Evolutionary conservation across 805 yeast genomes (phyloP), one percentile per base, ranked within the genome.

Genomic region (Kurtzmaniella cleridarum): DNA sequence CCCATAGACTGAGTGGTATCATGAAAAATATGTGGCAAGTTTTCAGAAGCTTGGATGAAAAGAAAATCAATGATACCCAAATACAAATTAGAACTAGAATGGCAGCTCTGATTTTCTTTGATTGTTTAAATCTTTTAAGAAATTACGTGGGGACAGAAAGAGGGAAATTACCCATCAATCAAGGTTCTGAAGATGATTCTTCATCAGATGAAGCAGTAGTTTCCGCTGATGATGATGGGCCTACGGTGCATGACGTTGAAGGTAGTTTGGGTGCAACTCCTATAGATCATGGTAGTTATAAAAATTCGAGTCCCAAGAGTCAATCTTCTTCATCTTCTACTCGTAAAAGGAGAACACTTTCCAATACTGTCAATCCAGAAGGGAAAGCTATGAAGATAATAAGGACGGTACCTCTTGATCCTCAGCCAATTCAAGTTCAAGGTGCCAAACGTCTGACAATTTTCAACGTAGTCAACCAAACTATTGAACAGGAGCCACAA

Each of bases 21-120:
- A 87, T 93, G 93, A 76, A 84, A 52, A 89, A 89, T 54, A 81
- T 89, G 69, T 91, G 98, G 98, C 86, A 84, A 43, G 69, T 89
- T 42, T 85, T 85, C 59, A 76, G 82, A 36, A 73, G 82, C 3
- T 64, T 89, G 48, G 76, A 79, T 46, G 81, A 76, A 31, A 77
- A 75, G 44, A 59, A 59, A n/a, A 48, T 55, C 41, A 59, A 62
- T 8, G 57, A 58, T 12, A 54, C 64, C 24, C 63, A 66, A 30
- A 79, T 85, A 3, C 73, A 74, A 2, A 81, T 90, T 12, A 71
- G 85, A 36, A 82, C 95, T 4, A 75, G 98, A 49, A 84, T 88
- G 95, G 77, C 95, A 7, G 96, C 95, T 0, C 82, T 93, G 42
- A 88, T 90, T 2, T 88, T 91, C 50, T 93, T 91, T 59, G 98